phyloP scores from a whole-genome alignment of 2,329 filamentous ascomycete species.

The Fusarium sp. region DNA sequence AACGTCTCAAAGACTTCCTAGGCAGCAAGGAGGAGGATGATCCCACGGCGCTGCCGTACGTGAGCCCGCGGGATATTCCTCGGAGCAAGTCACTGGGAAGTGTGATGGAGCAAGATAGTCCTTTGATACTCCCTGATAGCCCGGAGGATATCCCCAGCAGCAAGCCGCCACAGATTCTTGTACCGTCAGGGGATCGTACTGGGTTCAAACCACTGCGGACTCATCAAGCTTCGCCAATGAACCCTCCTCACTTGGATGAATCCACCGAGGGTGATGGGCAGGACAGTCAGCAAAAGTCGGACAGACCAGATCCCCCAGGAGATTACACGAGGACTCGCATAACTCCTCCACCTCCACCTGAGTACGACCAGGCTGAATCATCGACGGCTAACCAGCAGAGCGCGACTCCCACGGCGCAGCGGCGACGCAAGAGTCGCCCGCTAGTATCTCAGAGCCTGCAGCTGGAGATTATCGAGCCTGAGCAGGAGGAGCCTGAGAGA shows the following conservation, averaged over 20 bases:
- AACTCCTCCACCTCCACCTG: background rate
- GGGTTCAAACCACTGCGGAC: slow-evolving; percentile 25
- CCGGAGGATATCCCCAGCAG: slow-evolving; percentile 33
- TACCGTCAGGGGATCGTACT: slow-evolving; percentile 16
- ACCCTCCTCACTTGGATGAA: background rate
- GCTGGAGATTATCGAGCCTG: slow-evolving; percentile 10
- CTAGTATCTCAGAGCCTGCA: background rate
- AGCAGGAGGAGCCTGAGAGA: background rate
- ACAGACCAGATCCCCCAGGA: background rate
- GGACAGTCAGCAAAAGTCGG: slow-evolving; percentile 4
- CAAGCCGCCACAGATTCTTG: background rate
- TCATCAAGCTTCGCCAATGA: background rate
- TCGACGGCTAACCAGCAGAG: background rate
- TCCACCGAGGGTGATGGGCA: background rate
- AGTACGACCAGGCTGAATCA: background rate
- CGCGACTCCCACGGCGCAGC: background rate
- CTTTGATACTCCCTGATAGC: slow-evolving; percentile 30
- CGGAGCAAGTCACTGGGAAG: slow-evolving; percentile 20
- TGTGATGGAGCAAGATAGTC: background rate
- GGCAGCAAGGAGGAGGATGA: slow-evolving; percentile 20
- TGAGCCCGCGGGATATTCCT: slow-evolving; percentile 32
- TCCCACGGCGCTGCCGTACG: slow-evolving; percentile 34
- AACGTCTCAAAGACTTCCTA: slow-evolving; percentile 23
- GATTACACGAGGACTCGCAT: background rate
- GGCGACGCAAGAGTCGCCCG: background rate